Base-by-base conservation (phyloP, 2,329 filamentous ascomycete genomes). In the Penicillium sp. region DNA sequence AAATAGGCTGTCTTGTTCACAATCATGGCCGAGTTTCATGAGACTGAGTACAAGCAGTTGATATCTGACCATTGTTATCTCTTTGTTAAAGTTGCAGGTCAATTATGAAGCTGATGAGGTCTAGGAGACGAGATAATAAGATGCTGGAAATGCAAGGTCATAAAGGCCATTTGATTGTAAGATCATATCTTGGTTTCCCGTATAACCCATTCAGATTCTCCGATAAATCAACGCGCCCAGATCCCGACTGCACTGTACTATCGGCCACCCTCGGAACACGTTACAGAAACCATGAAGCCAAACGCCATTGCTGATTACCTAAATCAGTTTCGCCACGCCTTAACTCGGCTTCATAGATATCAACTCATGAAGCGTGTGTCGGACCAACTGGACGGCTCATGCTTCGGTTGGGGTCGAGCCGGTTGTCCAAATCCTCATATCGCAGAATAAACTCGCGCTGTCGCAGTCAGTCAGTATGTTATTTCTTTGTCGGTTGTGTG, bases 341-440 rank as follows among this genome's bases (percentile, higher is more conserved):
- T 20, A 13, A 6, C 7, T 49, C 27, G 20, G 20, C 25, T 48
- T 16, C 44, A 46, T 46, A 22, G 51, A 48, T 45, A 28, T 53
- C 45, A 59, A 49, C 48, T 67, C 62, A 72, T 68, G 70, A 72
- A 55, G 65, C 64, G 43, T 69, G 69, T 40, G 72, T 62, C 41
- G 72, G 72, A 27, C 65, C 65, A 49, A 69, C 67, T 45, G 65
- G 52, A 27, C 71, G 69, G 43, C 65, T 58, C 36, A 72, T 59
- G 25, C 61, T 63, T 25, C 73, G 64, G 46, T 67, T 69, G 28
- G 70, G 69, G 48, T 75, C 73, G 54, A 75, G 64, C 42, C 72
- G 68, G 63, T 77, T 77, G 55, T 79, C 76, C 58, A 79, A 61
- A 60, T 77, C 75, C 56, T 77, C 75, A 52, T 78, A 79, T 46